Percentiles rank a stretch among this genome's conserved stretches.
Evolutionary conservation across 257 asterid species (phyloP).

Genomic region (Mitragyna speciosa): DNA sequence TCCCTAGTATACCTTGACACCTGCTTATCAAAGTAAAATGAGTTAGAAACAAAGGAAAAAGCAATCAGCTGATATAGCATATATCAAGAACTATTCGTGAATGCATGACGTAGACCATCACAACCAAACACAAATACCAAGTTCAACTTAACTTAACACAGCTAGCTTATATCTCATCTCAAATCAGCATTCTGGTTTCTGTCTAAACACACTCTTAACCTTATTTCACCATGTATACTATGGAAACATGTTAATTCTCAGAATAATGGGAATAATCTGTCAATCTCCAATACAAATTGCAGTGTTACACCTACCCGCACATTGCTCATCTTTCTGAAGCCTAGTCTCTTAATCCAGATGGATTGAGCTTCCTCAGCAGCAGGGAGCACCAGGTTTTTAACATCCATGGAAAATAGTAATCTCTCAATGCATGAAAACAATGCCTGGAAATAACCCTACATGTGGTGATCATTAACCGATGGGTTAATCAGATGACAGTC

Average conservation of each 20-base stretch:
- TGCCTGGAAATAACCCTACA: constrained; percentile 91
- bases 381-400: constrained; percentile 81
- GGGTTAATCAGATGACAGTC: constrained; percentile 1
- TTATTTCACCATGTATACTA: background rate
- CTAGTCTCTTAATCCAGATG: constrained; percentile 91
- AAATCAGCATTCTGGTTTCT: background rate
- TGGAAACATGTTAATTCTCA: background rate
- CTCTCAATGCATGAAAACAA: constrained; percentile 80
- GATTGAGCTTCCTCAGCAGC: constrained; percentile 98
- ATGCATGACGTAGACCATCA: background rate
- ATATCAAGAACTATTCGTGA: background rate
- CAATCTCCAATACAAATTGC: background rate
- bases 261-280: background rate
- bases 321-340: constrained; percentile 75
- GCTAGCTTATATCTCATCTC: background rate
- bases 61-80: background rate
- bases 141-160: background rate
- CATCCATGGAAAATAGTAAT: constrained; percentile 70
- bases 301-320: constrained; percentile 84
- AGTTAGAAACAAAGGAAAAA: background rate
- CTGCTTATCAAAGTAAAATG: constrained; percentile 36
- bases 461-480: background rate
- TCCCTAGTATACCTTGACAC: constrained; percentile 71
- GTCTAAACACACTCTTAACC: background rate
- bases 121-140: background rate